These are phyloP conservation scores for Teunomyces kruisii DNA, from an alignment of 805 yeast species.

Conservation along the genomic window DNA sequence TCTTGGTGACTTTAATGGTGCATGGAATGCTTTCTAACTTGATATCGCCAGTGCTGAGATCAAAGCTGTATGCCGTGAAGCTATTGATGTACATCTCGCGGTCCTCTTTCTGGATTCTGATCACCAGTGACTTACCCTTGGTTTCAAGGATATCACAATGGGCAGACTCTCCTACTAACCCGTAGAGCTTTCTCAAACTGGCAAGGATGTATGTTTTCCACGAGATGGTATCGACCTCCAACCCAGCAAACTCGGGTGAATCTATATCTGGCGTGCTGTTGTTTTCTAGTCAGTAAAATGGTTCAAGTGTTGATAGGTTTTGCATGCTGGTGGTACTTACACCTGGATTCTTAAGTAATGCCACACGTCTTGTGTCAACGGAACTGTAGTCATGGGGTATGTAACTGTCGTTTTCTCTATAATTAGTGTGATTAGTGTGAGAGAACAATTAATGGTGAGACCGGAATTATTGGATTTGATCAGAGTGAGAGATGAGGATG, in stretches of 20 bases:
- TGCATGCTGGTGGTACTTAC: constrained; percentile 11
- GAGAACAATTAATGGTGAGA: too few relatives aligned
- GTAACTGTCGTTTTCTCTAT: background rate
- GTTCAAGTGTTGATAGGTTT: too few relatives aligned
- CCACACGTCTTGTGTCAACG: constrained; percentile 11
- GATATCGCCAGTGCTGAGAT: constrained; percentile 15
- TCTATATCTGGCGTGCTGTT: constrained; percentile 8
- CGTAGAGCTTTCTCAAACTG: constrained; percentile 15
- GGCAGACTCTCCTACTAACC: constrained; percentile 18
- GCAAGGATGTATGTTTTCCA: constrained; percentile 18
- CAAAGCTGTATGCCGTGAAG: constrained; percentile 30
- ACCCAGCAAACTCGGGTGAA: constrained; percentile 3
- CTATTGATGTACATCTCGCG: constrained; percentile 28
- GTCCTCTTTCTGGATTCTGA: constrained; percentile 33
- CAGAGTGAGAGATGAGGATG: background rate
- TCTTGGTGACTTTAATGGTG: constrained; percentile 11
- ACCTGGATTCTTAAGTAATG: constrained; percentile 13
- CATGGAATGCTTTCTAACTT: background rate
- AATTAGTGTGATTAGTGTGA: background rate
- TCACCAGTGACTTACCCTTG: constrained; percentile 11
- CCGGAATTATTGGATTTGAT: background rate
- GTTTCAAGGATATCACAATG: constrained; percentile 16
- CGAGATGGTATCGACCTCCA: constrained; percentile 13
- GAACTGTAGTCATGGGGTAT: background rate
- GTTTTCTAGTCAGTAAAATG: too few relatives aligned